Base-by-base conservation (phyloP, 257 asterid species). In the Solanum chilense region DNA sequence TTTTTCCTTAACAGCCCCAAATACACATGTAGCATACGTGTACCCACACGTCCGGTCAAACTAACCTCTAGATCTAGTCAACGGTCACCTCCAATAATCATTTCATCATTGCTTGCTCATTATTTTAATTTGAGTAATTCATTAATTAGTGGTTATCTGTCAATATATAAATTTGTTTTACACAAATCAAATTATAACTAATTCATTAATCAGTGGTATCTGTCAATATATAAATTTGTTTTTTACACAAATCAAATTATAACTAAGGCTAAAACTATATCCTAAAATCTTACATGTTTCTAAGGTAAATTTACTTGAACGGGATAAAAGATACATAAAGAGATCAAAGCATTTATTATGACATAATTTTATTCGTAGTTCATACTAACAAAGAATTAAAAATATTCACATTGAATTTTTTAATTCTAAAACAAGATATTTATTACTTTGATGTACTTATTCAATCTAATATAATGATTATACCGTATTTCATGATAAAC, bases 21-120 rank as follows among this genome's bases (percentile, higher is more conserved):
- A 29, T 29, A 7, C 85, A 47, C 85, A 3, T 80, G 84, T 15
- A 78, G 84, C 62, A 44, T 44, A 77, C 25, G 87, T 86, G 90
- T 86, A 84, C 13, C 85, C 90, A 86, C 90, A 90, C 89, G 89
- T 80, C 74, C 90, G 71, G 92, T 87, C 90, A 88, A 88, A 90
- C n/a, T 42, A 60, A 84, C 84, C 84, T 88, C 87, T 88, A 87
- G 88, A 90, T 90, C 91, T 83, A 60, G 89, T 90, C 89, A 90
- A 90, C 60, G 39, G 39, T 47, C 44, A 47, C 6, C 41, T 16
- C 64, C 15, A 78, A 78, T 78, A 87, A 88, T 90, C 90, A 88
- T 88, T 84, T 86, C 87, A 88, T 90, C 92, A 90, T 90, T 90
- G 58, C 83, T 62, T 47, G 70, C 35, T 84, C 69, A 84, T 71